phyloP scores from a whole-genome alignment of 495 filamentous ascomycete genomes.

The Lophiotrema nucula region DNA sequence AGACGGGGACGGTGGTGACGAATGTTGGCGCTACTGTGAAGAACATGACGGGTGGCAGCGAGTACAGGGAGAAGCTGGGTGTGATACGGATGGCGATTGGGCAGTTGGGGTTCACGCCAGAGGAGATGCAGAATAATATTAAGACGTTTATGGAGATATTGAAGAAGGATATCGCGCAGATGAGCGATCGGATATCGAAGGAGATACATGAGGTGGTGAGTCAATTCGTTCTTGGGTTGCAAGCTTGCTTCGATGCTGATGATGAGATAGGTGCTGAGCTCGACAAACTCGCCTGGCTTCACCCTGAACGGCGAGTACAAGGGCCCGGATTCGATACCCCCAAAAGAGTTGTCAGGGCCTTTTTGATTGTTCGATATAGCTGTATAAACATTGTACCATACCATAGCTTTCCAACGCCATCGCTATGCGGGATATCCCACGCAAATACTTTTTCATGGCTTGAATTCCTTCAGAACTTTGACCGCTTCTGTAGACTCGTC shows the following conservation, averaged over 20 bases:
- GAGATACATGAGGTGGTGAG: slow-evolving; percentile 82
- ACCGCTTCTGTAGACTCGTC: slow-evolving; percentile 69
- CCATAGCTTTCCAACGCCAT: slow-evolving; percentile 34
- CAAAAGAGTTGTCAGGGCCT: slow-evolving; percentile 47
- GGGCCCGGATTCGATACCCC: slow-evolving; percentile 55
- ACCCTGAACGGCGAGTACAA: slow-evolving; percentile 76
- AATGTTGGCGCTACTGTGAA: slow-evolving; percentile 68
- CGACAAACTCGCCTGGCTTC: slow-evolving; percentile 82
- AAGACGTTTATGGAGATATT: slow-evolving; percentile 70
- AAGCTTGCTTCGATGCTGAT: too few relatives aligned
- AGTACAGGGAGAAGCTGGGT: slow-evolving; percentile 82
- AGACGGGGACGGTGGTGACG: slow-evolving; percentile 81
- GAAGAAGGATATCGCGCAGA: slow-evolving; percentile 67
- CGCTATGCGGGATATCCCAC: slow-evolving; percentile 31
- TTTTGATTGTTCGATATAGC: slow-evolving; percentile 40
- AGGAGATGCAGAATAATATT: slow-evolving; percentile 82
- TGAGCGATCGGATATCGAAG: slow-evolving; percentile 75
- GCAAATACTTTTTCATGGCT: slow-evolving; percentile 28
- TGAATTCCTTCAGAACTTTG: slow-evolving; percentile 63
- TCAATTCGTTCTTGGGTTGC: too few relatives aligned
- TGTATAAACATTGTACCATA: slow-evolving; percentile 30
- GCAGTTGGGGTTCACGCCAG: slow-evolving; percentile 84
- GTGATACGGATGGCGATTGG: slow-evolving; percentile 86
- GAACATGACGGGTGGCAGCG: slow-evolving; percentile 76
- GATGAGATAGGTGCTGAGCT: slow-evolving; percentile 78